These are phyloP conservation scores for Clavispora asparagi DNA, from an alignment of 805 yeast species.

Conservation along the genomic window DNA sequence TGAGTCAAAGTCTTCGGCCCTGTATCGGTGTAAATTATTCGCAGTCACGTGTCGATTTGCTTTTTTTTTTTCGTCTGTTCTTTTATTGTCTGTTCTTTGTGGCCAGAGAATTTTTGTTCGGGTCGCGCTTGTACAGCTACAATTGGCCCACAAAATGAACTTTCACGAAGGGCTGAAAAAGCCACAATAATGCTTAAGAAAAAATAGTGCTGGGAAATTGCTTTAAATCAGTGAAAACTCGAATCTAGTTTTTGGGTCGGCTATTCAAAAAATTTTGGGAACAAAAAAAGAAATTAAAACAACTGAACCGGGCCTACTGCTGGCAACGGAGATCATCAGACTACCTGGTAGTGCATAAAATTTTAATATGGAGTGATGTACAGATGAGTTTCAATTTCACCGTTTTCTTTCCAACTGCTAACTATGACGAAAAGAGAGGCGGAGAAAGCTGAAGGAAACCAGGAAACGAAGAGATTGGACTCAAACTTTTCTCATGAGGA, in stretches of 20 bases:
- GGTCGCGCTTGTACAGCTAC: too few species aligned
- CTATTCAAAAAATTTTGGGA: background rate
- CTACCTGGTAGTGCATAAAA: background rate
- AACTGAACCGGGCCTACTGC: background rate
- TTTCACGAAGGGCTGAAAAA: too few species aligned
- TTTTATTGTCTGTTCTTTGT: too few species aligned
- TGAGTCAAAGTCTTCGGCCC: conserved; percentile 1
- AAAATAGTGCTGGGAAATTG: too few species aligned
- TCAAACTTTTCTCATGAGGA: conserved; percentile 25
- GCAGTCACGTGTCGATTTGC: background rate
- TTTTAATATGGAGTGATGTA: background rate
- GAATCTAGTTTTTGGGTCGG: too few species aligned
- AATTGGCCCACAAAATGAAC: too few species aligned
- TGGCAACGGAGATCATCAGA: background rate
- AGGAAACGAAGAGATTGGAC: conserved; percentile 5
- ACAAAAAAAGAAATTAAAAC: background rate
- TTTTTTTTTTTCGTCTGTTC: background rate
- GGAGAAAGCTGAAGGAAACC: background rate
- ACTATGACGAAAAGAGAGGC: conserved; percentile 12
- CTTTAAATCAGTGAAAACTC: too few species aligned
- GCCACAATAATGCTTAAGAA: too few species aligned
- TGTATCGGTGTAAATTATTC: background rate
- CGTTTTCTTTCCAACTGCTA: background rate
- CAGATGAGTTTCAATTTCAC: background rate
- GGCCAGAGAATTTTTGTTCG: too few species aligned